Base-by-base conservation (phyloP, 805 yeast genomes). In the Debaryomyces tyrocola region DNA sequence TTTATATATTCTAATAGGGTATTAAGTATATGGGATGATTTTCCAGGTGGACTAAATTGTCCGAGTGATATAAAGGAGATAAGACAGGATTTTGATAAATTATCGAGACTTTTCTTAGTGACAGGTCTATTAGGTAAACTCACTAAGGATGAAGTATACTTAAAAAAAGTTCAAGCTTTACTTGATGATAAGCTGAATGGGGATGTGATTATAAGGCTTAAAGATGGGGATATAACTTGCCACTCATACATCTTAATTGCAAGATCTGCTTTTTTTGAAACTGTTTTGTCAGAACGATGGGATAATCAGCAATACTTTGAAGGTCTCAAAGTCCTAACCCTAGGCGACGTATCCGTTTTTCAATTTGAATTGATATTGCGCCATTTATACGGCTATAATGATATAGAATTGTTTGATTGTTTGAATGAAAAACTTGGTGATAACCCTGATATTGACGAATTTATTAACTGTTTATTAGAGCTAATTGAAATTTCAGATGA, bases 251-350 rank as follows among this genome's bases (percentile, higher is more conserved):
- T 89, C 4, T 56, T 90, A n/a, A 58, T 66, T 4, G 62, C 78
- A 0, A 66, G 95, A 48, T 79, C 84, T 40, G 82, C 80, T 0
- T 87, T 75, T 56, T 88, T 90, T 59, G 83, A 79, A 45, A 73
- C 84, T 0, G 52, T 81, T 2, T 70, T 86, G 31, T 76, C 84
- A 0, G 57, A 63, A 0, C 59, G 81, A 40, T 88, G 94, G 95
- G 58, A 52, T 8, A 45, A 49, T 8, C 47, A 50, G 4, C 20
- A 20, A 9, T 54, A 47, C 1, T 43, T 59, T n/a, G 60, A 55
- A 17, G 8, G 12, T 12, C n/a, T 6, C 11, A 27, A 14, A 28
- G 45, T 48, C 0, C 43, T 83, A 12, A 67, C 74, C 33, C 72
- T 88, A 39, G 61, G 66, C 1, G 75, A 77, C 41, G 65, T 83